phyloP scores from a whole-genome alignment of 169 alveolate species.

The Cystoisospora suis region DNA sequence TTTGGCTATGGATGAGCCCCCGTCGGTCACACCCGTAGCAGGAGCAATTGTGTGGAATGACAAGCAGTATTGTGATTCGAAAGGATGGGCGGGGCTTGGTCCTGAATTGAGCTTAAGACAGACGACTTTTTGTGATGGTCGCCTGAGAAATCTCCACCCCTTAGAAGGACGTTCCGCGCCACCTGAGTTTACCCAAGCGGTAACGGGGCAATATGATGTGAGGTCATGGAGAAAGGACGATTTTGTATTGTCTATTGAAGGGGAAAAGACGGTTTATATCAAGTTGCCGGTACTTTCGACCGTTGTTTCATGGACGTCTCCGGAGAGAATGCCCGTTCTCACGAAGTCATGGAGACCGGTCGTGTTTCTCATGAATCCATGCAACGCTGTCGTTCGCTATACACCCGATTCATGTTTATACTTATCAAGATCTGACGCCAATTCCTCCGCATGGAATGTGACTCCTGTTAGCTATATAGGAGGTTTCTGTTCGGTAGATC shows the following conservation, averaged over 20 bases:
- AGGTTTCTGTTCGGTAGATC: constrained; percentile 75
- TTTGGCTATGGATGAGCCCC: neutral
- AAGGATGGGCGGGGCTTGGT: neutral
- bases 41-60: constrained; percentile 55
- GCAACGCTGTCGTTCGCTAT: constrained; percentile 66
- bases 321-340: constrained; percentile 76
- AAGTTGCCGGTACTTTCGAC: constrained; percentile 68
- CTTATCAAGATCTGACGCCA: constrained; percentile 65
- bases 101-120: constrained; percentile 69
- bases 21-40: constrained; percentile 66
- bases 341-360: constrained; percentile 75
- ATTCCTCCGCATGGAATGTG: constrained; percentile 65
- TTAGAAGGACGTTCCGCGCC: constrained; percentile 69
- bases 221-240: constrained; percentile 58
- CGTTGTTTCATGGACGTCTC: constrained; percentile 68
- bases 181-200: constrained; percentile 66
- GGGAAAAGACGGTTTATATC: constrained; percentile 74
- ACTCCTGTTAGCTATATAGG: constrained; percentile 71
- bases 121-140: constrained; percentile 68
- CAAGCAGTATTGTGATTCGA: neutral
- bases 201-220: constrained; percentile 71
- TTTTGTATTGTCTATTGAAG: constrained; percentile 69
- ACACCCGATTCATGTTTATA: constrained; percentile 62
- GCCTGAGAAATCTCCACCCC: constrained; percentile 73
- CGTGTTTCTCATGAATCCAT: constrained; percentile 63